Base-by-base conservation (phyloP, 208 protist genomes). In the Trypanosoma rangeli region DNA sequence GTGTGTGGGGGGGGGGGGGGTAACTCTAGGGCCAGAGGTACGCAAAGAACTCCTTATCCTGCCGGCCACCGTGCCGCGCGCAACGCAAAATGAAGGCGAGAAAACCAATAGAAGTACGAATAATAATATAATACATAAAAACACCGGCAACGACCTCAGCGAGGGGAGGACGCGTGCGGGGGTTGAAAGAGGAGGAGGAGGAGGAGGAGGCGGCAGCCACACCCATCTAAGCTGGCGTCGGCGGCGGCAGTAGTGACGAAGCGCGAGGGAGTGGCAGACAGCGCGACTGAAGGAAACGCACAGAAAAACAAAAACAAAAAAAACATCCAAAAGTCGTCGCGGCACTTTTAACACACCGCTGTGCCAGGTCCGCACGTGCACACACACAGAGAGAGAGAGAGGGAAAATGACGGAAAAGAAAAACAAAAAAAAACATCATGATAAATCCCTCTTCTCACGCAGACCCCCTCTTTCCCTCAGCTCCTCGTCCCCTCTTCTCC, bases 251-350 rank as follows among this genome's bases (percentile, higher is more conserved):
- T 9, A 24, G 49, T 18, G n/a, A 26, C 1, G 42, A 53, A 53
- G 49, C 9, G 18, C 1, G 18, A 53, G 22, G n/a, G 49, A 53
- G 18, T 26, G 49, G 24, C 16, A 53, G 5, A 9, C 2, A 53
- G 49, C 9, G 18, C 1, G 22, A 1, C 42, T 16, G 49, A 53
- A 20, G 22, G n/a, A 53, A 53, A 26, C 49, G 49, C 22, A 26
- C 49, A 53, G 2, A 53, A 53, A 26, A 72, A 62, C n/a, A 42
- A 72, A 62, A 33, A 42, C 68, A 48, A 48, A 66, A 58, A 24
- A 44, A 57, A 49, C 35, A 55, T 13, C n/a, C 33, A 72, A 49
- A 46, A 1, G 33, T 7, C 33, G 33, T 37, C 7, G 33, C 33
- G 33, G 33, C 33, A 37, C 33, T 37, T 37, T 37, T 9, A 37